These are phyloP conservation scores for Fusarium udum DNA, from an alignment of 2,329 filamentous ascomycete genomes.

Conservation along the genomic window DNA sequence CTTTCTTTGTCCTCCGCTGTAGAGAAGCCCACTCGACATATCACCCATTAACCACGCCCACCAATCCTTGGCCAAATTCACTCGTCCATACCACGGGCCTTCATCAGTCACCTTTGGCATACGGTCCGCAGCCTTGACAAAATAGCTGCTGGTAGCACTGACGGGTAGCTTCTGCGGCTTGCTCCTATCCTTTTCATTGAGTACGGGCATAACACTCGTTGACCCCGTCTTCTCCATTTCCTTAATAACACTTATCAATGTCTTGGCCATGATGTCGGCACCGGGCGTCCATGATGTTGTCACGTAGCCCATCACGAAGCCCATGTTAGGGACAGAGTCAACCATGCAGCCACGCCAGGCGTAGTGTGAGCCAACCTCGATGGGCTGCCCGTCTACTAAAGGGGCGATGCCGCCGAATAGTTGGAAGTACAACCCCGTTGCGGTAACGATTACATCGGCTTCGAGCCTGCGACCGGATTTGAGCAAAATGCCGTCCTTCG, in stretches of 20 bases:
- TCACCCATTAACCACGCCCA: slow-evolving; percentile 45
- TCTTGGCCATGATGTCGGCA: slow-evolving; percentile 61
- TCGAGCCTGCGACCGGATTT: slow-evolving; percentile 60
- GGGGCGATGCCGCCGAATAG: slow-evolving; percentile 64
- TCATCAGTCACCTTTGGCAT: slow-evolving; percentile 50
- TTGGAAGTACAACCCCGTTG: slow-evolving; percentile 71
- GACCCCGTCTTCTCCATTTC: slow-evolving; percentile 60
- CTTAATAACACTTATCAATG: slow-evolving; percentile 61
- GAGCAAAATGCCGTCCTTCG: slow-evolving; percentile 57
- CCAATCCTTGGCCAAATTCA: slow-evolving; percentile 44
- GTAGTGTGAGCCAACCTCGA: slow-evolving; percentile 61
- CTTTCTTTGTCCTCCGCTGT: slow-evolving; percentile 40
- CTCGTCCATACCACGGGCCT: slow-evolving; percentile 50
- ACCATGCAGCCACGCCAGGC: slow-evolving; percentile 74
- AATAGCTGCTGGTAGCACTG: slow-evolving; percentile 47
- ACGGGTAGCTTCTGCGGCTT: slow-evolving; percentile 43
- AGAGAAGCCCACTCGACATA: slow-evolving; percentile 47
- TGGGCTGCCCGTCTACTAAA: slow-evolving; percentile 61
- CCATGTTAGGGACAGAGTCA: slow-evolving; percentile 71
- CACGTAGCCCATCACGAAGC: slow-evolving; percentile 71
- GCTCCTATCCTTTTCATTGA: slow-evolving; percentile 39
- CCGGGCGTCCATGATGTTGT: slow-evolving; percentile 75
- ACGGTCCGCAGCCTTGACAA: slow-evolving; percentile 48
- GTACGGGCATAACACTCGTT: slow-evolving; percentile 57
- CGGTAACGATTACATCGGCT: slow-evolving; percentile 75